Evolutionary conservation across 1,284 basidiomycete species (phyloP), one percentile per base, ranked within the genome.

Genomic region (Singerocomus rubriflavus): DNA sequence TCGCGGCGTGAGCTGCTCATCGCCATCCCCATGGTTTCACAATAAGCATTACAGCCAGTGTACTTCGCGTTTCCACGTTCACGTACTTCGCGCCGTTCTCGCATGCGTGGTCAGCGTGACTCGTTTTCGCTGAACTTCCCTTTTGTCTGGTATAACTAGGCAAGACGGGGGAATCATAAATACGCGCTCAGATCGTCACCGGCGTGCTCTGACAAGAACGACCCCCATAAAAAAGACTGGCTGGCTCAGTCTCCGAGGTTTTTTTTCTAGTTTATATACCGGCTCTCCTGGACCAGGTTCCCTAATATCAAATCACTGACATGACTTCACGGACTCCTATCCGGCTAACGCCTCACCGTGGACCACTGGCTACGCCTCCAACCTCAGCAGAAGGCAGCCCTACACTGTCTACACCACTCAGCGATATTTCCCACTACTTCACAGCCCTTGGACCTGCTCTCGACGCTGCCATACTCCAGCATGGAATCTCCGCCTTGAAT

Each of bases 281-380:
- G 36, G 55, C 56, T 54, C 46, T 43, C 25, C 30, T 25, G 48
- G 56, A 52, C 48, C 47, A 47, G 49, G 56, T 47, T 26, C 38
- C 32, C 34, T 61, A 64, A 61, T 53, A 55, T 51, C 50, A 36
- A 53, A 16, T 55, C 52, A 37, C 54, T 44, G 40, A 47, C 51
- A 68, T 68, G 64, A 63, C 44, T 49, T 61, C 64, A 59, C 64
- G 52, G 47, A 65, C 64, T 30, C 65, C 64, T 31, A 51, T 64
- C 26, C 57, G 60, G 44, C 21, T 60, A 36, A 64, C 63, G 4
- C 54, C 62, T n/a, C 45, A 66, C 29, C 64, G 64, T 0, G 66
- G 64, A 44, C 63, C 66, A 12, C 66, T 65, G 3, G 62, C 64
- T n/a, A 64, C 62, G 4, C 64, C 63, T 34, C 33, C 58, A 7